phyloP scores from a whole-genome alignment of 768 basidiomycete species.

The Pleurotus giganteus region DNA sequence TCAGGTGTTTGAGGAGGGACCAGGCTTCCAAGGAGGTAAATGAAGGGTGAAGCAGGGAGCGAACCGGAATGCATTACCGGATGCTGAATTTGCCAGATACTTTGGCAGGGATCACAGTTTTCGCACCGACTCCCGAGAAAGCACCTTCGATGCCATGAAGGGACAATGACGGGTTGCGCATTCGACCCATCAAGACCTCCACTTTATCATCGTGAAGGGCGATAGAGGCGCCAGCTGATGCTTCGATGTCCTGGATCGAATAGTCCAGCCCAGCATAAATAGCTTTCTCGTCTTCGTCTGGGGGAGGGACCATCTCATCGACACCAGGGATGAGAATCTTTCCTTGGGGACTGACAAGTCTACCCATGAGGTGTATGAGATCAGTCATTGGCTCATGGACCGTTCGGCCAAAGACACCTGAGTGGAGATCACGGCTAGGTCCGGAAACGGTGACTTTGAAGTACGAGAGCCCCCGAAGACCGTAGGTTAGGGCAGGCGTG shows the following conservation, averaged over 20 bases:
- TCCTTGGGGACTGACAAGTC: conserved; percentile 77
- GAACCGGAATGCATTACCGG: conserved; percentile 49
- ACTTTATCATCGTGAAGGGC: conserved; percentile 78
- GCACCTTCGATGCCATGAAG: conserved; percentile 97
- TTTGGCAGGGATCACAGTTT: conserved; percentile 94
- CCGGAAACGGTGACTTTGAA: conserved; percentile 82
- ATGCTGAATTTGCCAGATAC: conserved; percentile 93
- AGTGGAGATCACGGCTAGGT: conserved; percentile 86
- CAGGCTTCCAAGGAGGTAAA: conserved; percentile 37
- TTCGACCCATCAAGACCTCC: conserved; percentile 84
- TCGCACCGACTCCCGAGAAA: conserved; percentile 77
- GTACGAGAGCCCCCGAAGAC: conserved; percentile 85
- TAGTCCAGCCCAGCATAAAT: conserved; percentile 80
- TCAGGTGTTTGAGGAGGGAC: conserved; percentile 90
- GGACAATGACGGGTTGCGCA: conserved; percentile 87
- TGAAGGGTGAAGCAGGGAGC: neutral
- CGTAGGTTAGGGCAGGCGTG: conserved; percentile 81
- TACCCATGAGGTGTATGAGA: conserved; percentile 78
- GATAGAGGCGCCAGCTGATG: conserved; percentile 71
- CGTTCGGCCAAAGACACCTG: conserved; percentile 79
- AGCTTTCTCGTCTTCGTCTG: conserved; percentile 68
- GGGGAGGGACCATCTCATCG: conserved; percentile 75
- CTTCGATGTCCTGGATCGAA: conserved; percentile 66
- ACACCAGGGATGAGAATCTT: conserved; percentile 87
- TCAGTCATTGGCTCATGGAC: conserved; percentile 96